Conservation (phyloP, 192 early-diverging fungal genomes). For the Diversispora epigaea region DNA sequence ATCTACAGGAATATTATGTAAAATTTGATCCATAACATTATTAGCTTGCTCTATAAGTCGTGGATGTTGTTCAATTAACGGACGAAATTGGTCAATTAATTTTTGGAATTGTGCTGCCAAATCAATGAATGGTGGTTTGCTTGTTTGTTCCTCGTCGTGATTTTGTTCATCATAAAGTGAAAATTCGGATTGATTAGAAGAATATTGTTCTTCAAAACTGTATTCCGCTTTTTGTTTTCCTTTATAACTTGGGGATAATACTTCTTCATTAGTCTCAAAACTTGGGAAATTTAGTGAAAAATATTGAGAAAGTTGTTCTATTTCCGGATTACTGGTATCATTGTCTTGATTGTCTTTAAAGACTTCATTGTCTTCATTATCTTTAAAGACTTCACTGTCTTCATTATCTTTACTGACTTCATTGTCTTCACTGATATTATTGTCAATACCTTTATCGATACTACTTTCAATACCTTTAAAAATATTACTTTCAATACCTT, state of each 20-base stretch:
- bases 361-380: too few species aligned
- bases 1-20: conserved; percentile 23
- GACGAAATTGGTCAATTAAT: conserved; percentile 31
- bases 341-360: too few species aligned
- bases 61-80: conserved; percentile 28
- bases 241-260: not conserved
- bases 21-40: conserved; percentile 31
- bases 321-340: too few species aligned
- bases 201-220: not conserved
- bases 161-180: not conserved
- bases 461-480: too few species aligned
- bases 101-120: conserved; percentile 24
- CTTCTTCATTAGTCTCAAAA: too few species aligned
- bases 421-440: too few species aligned
- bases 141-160: not conserved
- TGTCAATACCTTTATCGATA: too few species aligned
- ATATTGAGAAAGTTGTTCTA: too few species aligned
- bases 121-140: conserved; percentile 2
- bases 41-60: conserved; percentile 28
- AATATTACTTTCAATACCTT: too few species aligned
- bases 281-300: too few species aligned
- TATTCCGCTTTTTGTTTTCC: not conserved
- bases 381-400: too few species aligned
- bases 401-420: too few species aligned
- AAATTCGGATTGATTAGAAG: not conserved